Conservation (phyloP, 805 yeast genomes). For the Schwanniomyces yamadae region DNA sequence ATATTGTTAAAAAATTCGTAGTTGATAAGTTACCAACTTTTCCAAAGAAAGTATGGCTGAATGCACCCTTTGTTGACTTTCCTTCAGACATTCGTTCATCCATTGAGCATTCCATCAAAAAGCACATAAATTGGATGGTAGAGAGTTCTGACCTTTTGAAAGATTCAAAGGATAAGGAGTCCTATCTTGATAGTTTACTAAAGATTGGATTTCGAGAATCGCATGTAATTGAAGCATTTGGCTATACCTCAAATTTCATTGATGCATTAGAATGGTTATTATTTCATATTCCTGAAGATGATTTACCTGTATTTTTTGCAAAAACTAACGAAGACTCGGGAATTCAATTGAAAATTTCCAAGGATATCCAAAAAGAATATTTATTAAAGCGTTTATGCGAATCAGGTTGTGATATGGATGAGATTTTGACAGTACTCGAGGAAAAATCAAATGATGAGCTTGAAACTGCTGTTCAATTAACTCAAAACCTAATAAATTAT, state of each 20-base stretch:
- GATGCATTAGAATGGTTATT: slow-evolving; percentile 73
- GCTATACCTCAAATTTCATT: slow-evolving; percentile 50
- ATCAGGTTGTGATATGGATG: slow-evolving; percentile 71
- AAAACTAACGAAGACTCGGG: slow-evolving; percentile 58
- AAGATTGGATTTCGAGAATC: slow-evolving; percentile 63
- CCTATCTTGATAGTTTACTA: slow-evolving; percentile 9
- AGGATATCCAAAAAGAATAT: slow-evolving; percentile 55
- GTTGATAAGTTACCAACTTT: slow-evolving; percentile 21
- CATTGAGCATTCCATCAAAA: slow-evolving; percentile 60
- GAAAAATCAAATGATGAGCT: slow-evolving; percentile 44
- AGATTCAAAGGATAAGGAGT: not conserved
- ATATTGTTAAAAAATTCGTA: not conserved
- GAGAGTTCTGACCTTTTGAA: slow-evolving; percentile 15
- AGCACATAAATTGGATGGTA: slow-evolving; percentile 55
- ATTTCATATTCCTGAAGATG: slow-evolving; percentile 92
- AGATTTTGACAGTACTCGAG: slow-evolving; percentile 51
- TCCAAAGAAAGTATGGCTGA: slow-evolving; percentile 65
- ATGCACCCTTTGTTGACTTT: slow-evolving; percentile 66
- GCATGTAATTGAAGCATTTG: slow-evolving; percentile 72
- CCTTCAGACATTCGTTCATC: slow-evolving; percentile 58
- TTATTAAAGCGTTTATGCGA: slow-evolving; percentile 55
- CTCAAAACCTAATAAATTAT: slow-evolving; percentile 34
- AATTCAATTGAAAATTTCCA: slow-evolving; percentile 56
- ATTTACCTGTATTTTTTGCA: slow-evolving; percentile 67
- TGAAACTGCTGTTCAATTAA: slow-evolving; percentile 49